Evolutionary conservation across 2,329 filamentous ascomycete species (phyloP), one percentile per base, ranked within the genome.

Genomic region (Monilinia vaccinii-corymbosi): DNA sequence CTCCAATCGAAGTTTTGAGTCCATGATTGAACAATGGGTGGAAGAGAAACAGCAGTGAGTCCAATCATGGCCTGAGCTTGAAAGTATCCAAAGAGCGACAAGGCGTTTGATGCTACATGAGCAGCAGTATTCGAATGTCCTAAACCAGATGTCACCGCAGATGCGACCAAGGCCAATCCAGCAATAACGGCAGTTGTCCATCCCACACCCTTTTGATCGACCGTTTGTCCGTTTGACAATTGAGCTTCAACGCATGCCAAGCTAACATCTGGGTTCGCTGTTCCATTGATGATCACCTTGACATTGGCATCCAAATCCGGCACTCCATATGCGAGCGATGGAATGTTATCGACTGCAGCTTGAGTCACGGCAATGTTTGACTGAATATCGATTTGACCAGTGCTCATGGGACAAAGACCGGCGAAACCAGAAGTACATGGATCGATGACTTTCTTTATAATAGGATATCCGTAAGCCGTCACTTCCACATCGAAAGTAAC

Each of bases 1-100:
- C 88, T 95, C 93, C 93, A 97, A 72, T 95, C 89, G 77, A 97
- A 97, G 75, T 97, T 93, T 76, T 97, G 92, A 1, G 92, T 96
- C 93, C 93, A 97, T 0, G 92, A 82, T 69, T 89, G 82, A 58
- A 96, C 93, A 63, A 96, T 89, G 0, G 93, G 93, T 11, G 93
- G 93, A 58, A 96, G 81, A 49, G 81, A 79, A 16, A 97, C 87
- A 23, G 87, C 83, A 58, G 87, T 89, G 74, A 97, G 86, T 64
- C 92, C 92, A 69, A 96, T 80, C 74, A 97, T 91, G 31, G 93
- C 92, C 75, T 96, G 92, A 5, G 90, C 85, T 75, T 97, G 93
- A 80, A 97, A 96, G 75, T 94, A 97, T 63, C 88, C 84, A 72
- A 96, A 96, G 34, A 97, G 84, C n/a, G 92, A 94, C 64, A 97